Evolutionary conservation across 1,284 basidiomycete species (phyloP), one percentile per base, ranked within the genome.

Genomic region (Trichosporon sp.): DNA sequence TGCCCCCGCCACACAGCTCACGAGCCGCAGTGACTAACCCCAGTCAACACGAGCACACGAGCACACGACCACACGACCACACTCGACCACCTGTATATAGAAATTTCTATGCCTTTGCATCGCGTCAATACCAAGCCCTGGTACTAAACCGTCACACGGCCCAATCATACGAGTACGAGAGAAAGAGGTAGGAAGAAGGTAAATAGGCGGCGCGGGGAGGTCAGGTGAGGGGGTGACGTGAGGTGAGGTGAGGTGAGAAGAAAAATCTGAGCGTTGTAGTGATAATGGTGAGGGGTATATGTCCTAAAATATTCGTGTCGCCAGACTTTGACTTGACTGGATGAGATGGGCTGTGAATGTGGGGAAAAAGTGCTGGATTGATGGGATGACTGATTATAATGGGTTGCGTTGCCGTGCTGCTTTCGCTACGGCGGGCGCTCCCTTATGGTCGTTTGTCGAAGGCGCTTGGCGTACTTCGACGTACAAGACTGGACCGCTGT

Each of bases 221-320:
- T n/a, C n/a, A n/a, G n/a, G n/a, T n/a, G n/a, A n/a, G n/a, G n/a
- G n/a, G n/a, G n/a, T n/a, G n/a, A n/a, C n/a, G n/a, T n/a, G n/a
- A n/a, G n/a, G n/a, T n/a, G n/a, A n/a, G n/a, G n/a, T n/a, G n/a
- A n/a, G n/a, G n/a, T n/a, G n/a, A 58, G 56, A 37, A 34, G 56
- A 25, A 58, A 58, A 34, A 31, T 36, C n/a, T n/a, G n/a, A n/a
- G n/a, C n/a, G n/a, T n/a, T n/a, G n/a, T n/a, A n/a, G n/a, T n/a
- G n/a, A n/a, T n/a, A n/a, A n/a, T n/a, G n/a, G n/a, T 57, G 56
- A n/a, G 56, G 40, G 56, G 56, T 58, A 54, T 54, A 54, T 54
- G 49, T 54, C 49, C 49, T 54, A 54, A 54, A 54, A 54, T 54
- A 54, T 54, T 31, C 49, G 49, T 54, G 46, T 52, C 46, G 25